Evolutionary conservation across 2,329 filamentous ascomycete species (phyloP), one percentile per base, ranked within the genome.

Genomic region (Talaromyces verruculosus): DNA sequence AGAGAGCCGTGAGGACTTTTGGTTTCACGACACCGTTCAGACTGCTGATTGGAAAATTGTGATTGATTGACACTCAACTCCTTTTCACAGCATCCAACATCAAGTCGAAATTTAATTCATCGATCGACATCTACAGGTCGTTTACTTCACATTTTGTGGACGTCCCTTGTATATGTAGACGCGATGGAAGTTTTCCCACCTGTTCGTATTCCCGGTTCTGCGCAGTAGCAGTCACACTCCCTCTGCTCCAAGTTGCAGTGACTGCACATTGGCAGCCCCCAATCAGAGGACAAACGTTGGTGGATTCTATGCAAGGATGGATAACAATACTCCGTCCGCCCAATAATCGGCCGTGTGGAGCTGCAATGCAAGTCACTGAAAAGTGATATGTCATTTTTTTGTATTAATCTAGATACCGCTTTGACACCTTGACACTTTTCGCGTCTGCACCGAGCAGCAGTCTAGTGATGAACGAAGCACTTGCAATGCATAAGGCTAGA

Each of bases 261-360:
- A 28, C 33, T 61, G 30, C 43, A 25, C 58, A 33, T 25, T 37
- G 28, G 35, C 28, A 61, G 19, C 5, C 17, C 28, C 60, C 60
- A 62, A 62, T 62, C 60, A 51, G 33, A 53, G 45, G 43, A 53
- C 43, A 33, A 53, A 17, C 5, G 17, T 51, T 30, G 19, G 45
- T 53, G 19, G 25, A 41, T 37, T 41, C 37, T 41, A 53, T 62
- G 60, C 60, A 62, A 62, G 60, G 60, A 53, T 53, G 35, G 15
- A 33, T 28, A 15, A 39, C 35, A 62, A 53, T 53, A 39, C 60
- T 53, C 60, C 45, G 47, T 28, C 17, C 35, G 10, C 3, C 60
- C 60, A 62, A 62, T 62, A 33, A 41, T 53, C 49, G 35, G 60
- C 35, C 47, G 22, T 28, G 43, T 37, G 60, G 33, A 62, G 60